Evolutionary conservation across 257 asterid genomes (phyloP), one percentile per base, ranked within the genome.

Genomic region (Solanum stenotomum): DNA sequence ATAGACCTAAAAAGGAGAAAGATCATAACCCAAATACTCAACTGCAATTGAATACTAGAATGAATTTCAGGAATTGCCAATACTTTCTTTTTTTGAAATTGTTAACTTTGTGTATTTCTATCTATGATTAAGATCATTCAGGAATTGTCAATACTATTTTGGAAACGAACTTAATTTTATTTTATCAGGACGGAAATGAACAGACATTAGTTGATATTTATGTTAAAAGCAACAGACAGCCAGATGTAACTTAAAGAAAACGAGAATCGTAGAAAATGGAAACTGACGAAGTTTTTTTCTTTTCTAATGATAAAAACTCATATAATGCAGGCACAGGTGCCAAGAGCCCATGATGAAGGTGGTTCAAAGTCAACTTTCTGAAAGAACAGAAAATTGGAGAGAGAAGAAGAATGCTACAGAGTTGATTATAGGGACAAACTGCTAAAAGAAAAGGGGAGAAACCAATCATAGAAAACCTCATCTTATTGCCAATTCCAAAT

Each of bases 1-100:
- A 35, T 67, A 83, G 98, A 93, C 89, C 99, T 97, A 94, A 88
- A 44, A 23, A 84, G 89, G 56, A 86, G 86, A 74, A 38, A 70
- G 84, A 89, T 22, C 44, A 70, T 42, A 82, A 79, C 38, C 74
- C 31, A 29, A 75, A 75, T 14, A 38, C 67, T 10, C 38, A 49
- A 46, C 25, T 27, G 42, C 68, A 81, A 18, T 81, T 49, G 68
- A 16, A 29, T 27, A 46, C 42, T 81, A 46, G 42, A 46, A 49
- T 18, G 42, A 46, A 46, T 46, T 81, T 46, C 18, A 74, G 85
- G 84, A 72, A 86, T 59, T 61, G 44, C 65, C 83, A 74, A 16
- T 52, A 52, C 61, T 16, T 52, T 52, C 20, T 46, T 46, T 46
- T 44, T 46, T 13, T 46, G 56, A 52, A 16, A 52, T 52, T 16